A percentile compares a stretch with the other conserved stretches of the same genome.
Conservation (phyloP, 179 eudicot genomes). For the Vitellaria paradoxa region DNA sequence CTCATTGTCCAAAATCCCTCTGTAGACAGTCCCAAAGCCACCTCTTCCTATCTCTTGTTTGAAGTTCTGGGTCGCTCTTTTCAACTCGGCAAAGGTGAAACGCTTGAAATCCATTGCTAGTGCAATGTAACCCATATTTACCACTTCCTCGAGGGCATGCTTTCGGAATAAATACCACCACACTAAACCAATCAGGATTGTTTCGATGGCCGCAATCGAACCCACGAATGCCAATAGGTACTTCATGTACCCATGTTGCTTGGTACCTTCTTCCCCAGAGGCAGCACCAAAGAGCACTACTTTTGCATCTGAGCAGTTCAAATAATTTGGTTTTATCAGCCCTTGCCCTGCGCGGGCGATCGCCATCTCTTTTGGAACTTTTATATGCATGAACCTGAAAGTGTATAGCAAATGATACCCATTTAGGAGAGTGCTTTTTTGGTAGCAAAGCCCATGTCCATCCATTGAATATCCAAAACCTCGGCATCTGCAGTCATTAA, state of each 20-base stretch:
- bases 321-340: not conserved
- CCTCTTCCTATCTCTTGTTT: conserved; percentile 43
- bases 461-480: conserved; percentile 13
- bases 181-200: not conserved
- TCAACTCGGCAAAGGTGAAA: conserved; percentile 32
- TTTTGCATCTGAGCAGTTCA: conserved; percentile 6
- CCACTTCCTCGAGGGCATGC: conserved; percentile 27
- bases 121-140: conserved; percentile 18
- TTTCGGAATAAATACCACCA: not conserved
- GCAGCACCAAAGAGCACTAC: not conserved
- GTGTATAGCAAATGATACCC: conserved; percentile 25
- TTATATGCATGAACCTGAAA: not conserved
- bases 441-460: conserved; percentile 29
- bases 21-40: conserved; percentile 48
- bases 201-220: conserved; percentile 3
- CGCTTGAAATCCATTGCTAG: conserved; percentile 16
- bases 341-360: not conserved
- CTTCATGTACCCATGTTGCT: not conserved
- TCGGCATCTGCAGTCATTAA: conserved; percentile 27
- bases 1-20: conserved; percentile 34
- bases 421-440: conserved; percentile 33
- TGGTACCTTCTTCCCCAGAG: not conserved
- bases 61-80: conserved; percentile 33
- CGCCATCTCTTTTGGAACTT: not conserved
- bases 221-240: not conserved